A percentile compares a stretch with the other conserved stretches of the same genome.
These are phyloP conservation scores for Colletotrichum zoysiae DNA, from an alignment of 2,329 filamentous ascomycete species.

Conservation along the genomic window DNA sequence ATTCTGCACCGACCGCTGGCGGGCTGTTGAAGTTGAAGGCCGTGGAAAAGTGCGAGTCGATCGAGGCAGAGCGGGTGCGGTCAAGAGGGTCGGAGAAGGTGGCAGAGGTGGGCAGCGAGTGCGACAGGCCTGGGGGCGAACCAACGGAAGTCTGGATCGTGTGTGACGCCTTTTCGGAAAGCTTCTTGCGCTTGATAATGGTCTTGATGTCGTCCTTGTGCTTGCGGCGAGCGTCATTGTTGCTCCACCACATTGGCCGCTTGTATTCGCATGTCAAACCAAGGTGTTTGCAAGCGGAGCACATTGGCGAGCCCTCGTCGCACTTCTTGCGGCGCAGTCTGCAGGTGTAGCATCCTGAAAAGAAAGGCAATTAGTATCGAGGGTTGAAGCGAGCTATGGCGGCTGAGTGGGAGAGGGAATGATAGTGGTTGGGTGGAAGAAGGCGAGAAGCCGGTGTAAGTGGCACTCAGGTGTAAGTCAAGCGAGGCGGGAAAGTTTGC, in stretches of 20 bases:
- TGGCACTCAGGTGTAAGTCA: conserved; percentile 49
- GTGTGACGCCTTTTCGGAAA: conserved; percentile 83
- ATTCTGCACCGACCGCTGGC: conserved; percentile 63
- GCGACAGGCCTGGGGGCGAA: conserved; percentile 83
- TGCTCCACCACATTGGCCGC: conserved; percentile 97
- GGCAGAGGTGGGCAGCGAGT: conserved; percentile 84
- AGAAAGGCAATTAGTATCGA: conserved; percentile 28
- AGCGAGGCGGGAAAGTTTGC: conserved; percentile 39
- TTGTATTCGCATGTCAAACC: conserved; percentile 95
- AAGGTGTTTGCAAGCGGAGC: conserved; percentile 78
- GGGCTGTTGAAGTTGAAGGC: conserved; percentile 80
- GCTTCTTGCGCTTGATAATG: conserved; percentile 97
- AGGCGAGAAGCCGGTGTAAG: conserved; percentile 28
- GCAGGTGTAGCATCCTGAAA: conserved; percentile 75
- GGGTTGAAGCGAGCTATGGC: conserved; percentile 22
- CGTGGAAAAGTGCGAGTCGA: conserved; percentile 82
- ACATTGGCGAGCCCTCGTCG: conserved; percentile 73
- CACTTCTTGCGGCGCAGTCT: conserved; percentile 77
- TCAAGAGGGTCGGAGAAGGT: conserved; percentile 81
- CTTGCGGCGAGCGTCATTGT: conserved; percentile 83
- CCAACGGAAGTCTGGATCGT: conserved; percentile 67
- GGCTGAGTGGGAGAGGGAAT: conserved; percentile 43
- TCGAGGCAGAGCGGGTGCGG: conserved; percentile 80
- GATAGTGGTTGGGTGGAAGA: conserved; percentile 43
- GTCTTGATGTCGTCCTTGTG: conserved; percentile 98